Evolutionary conservation across 495 filamentous ascomycete species (phyloP).

Genomic region (Neurospora sp.): DNA sequence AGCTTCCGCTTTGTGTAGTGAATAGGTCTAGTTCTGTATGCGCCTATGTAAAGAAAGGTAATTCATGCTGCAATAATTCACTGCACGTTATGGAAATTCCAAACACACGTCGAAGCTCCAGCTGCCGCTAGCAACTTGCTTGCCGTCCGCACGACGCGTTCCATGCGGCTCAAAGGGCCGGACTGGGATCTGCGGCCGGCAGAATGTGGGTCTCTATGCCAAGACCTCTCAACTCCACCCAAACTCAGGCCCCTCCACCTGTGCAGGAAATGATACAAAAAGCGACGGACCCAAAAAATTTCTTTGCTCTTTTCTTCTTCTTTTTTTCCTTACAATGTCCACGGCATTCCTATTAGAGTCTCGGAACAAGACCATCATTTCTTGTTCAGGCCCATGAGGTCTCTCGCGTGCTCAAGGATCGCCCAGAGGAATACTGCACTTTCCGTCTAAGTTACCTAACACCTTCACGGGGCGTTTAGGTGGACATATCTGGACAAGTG

Average conservation of each 20-base stretch:
- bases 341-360: slow-evolving; percentile 99
- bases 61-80: not conserved
- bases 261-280: not conserved
- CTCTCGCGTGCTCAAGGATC: slow-evolving; percentile 98
- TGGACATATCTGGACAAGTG: slow-evolving; percentile 36
- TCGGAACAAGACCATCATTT: slow-evolving; percentile 89
- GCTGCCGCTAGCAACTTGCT: not conserved
- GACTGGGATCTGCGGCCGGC: not conserved
- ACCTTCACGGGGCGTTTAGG: slow-evolving; percentile 29
- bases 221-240: not conserved
- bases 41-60: not conserved
- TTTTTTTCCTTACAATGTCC: slow-evolving; percentile 64
- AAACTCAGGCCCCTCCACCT: not conserved
- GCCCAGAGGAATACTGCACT: slow-evolving; percentile 70
- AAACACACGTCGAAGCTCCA: not conserved
- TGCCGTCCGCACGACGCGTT: not conserved
- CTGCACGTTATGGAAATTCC: not conserved
- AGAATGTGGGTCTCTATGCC: not conserved
- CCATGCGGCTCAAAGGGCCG: not conserved
- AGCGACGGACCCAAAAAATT: slow-evolving; percentile 4
- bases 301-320: slow-evolving; percentile 24
- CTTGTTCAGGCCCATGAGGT: slow-evolving; percentile 82
- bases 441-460: slow-evolving; percentile 57
- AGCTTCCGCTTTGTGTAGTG: not conserved
- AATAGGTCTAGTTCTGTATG: not conserved